Evolutionary conservation across 306 rosid genomes (phyloP).

Genomic region (Nissolia schottii): DNA sequence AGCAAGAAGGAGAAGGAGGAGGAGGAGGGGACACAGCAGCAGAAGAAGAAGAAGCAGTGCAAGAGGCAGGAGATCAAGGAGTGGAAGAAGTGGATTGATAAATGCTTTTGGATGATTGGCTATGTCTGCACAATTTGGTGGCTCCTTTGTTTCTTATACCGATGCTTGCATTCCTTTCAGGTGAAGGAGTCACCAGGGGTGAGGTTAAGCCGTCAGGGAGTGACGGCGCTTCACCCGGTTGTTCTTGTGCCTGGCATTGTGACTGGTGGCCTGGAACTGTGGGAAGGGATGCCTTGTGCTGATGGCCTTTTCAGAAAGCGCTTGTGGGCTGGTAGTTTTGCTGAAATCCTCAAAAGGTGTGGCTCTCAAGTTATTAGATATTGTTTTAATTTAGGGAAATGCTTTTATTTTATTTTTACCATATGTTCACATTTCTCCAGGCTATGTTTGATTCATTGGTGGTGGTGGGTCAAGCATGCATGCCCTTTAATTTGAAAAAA

Average conservation of each 20-base stretch:
- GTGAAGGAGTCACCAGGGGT: constrained; percentile 55
- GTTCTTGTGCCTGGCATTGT: constrained; percentile 75
- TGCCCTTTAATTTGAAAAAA: too few relatives aligned
- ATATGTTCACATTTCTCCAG: too few relatives aligned
- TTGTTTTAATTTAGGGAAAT: too few relatives aligned
- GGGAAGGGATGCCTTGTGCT: constrained; percentile 86
- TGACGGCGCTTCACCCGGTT: constrained; percentile 60
- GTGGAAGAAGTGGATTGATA: constrained; percentile 53
- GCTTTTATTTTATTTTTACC: too few relatives aligned
- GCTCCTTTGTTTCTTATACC: constrained; percentile 49
- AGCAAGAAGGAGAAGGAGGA: too few relatives aligned
- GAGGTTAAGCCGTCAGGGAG: constrained; percentile 49
- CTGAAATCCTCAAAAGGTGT: constrained; percentile 64
- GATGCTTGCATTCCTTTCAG: constrained; percentile 41
- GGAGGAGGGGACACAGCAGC: too few relatives aligned
- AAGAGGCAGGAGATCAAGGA: constrained; percentile 30
- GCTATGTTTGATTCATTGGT: too few relatives aligned
- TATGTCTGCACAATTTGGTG: constrained; percentile 62
- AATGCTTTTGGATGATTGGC: constrained; percentile 63
- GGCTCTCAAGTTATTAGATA: background rate
- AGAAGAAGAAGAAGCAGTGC: constrained; percentile 18
- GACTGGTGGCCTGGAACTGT: constrained; percentile 66
- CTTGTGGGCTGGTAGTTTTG: constrained; percentile 68
- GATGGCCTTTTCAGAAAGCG: constrained; percentile 53
- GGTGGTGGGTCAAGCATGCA: too few relatives aligned